These are phyloP conservation scores for Periconia digitata DNA, from an alignment of 2,329 filamentous ascomycete genomes.

Conservation along the genomic window DNA sequence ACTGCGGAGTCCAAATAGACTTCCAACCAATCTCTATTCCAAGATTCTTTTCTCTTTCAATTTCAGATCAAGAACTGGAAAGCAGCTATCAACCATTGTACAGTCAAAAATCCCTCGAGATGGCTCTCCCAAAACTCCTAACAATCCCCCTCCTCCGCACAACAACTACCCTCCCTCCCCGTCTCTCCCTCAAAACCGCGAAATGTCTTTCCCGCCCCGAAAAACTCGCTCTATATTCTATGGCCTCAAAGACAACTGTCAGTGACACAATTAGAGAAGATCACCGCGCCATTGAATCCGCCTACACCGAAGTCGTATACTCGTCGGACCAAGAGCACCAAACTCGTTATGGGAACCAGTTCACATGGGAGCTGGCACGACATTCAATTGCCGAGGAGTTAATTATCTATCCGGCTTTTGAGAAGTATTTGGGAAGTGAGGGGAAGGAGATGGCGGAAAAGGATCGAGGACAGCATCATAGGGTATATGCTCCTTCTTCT, in stretches of 20 bases:
- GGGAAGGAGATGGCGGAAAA: conserved; percentile 35
- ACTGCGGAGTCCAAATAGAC: no score
- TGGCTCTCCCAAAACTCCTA: no score
- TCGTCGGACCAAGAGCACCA: conserved; percentile 47
- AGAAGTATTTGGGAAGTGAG: conserved; percentile 34
- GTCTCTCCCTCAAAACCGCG: no score
- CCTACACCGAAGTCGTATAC: conserved; percentile 48
- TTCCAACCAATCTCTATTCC: no score
- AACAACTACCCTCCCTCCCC: no score
- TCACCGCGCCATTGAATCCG: conserved; percentile 45
- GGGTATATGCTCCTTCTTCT: conserved; percentile 13
- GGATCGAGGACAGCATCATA: conserved; percentile 38
- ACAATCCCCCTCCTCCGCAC: no score
- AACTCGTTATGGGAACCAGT: conserved; percentile 52
- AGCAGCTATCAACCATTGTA: no score
- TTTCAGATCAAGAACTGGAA: no score
- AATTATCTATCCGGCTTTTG: conserved; percentile 41
- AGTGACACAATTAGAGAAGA: conserved; percentile 46
- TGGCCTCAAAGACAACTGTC: conserved; percentile 11
- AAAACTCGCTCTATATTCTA: no score
- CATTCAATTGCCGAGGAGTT: conserved; percentile 56
- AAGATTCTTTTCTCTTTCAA: no score
- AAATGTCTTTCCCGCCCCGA: no score
- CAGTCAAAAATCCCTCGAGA: no score
- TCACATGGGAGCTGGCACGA: conserved; percentile 56